These are phyloP conservation scores for Sindora glabra DNA, from an alignment of 306 rosid genomes.

Conservation along the genomic window DNA sequence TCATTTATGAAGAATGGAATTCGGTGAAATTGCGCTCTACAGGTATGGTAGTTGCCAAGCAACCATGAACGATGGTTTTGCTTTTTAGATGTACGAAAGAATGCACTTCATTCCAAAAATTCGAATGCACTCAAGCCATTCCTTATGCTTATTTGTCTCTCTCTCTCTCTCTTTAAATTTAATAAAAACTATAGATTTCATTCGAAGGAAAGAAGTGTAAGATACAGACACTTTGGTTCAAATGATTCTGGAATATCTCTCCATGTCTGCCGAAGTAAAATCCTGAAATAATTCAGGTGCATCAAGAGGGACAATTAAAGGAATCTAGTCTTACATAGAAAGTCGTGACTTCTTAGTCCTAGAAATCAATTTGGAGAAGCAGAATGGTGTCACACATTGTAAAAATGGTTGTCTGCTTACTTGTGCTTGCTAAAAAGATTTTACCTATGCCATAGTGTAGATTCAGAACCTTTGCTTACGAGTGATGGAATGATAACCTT, in stretches of 20 bases:
- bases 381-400: not conserved
- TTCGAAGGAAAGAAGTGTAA: no score
- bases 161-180: no score
- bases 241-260: no score
- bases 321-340: no score
- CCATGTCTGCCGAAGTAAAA: no score
- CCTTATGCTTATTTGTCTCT: no score
- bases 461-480: not conserved
- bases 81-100: not conserved
- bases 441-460: not conserved
- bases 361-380: not conserved
- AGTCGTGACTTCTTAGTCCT: no score
- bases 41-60: not conserved
- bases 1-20: not conserved
- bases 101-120: not conserved
- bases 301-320: no score
- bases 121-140: not conserved
- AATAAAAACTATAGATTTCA: no score
- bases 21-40: not conserved
- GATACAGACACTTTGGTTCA: no score
- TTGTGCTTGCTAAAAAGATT: not conserved
- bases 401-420: not conserved
- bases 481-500: not conserved
- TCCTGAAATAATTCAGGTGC: no score
- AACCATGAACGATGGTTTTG: not conserved